Base-by-base conservation (phyloP, 352 stramenopile species). In the Phytophthora agathidicida region DNA sequence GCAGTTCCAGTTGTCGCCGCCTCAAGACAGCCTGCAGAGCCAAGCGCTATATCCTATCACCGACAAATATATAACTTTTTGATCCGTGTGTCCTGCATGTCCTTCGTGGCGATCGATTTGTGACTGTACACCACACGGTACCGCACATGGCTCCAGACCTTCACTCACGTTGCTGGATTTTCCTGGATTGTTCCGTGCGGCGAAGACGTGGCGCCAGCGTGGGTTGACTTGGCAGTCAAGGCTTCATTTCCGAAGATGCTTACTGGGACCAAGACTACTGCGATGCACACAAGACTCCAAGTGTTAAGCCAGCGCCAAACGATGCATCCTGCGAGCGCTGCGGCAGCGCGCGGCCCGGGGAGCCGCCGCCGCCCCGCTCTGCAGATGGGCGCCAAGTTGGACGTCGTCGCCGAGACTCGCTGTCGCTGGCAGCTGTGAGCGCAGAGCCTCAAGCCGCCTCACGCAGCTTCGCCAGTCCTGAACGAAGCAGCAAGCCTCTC, bases 241-340 rank as follows among this genome's bases (percentile, higher is more conserved):
- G 55, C 46, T 54, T 71, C 61, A 71, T 66, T 71, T 66, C 26
- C 54, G 44, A 61, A 71, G 48, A 71, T 71, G 54, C 30, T 57
- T 0, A 14, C 47, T 50, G 19, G 19, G 53, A 26, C 27, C 5
- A 55, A 42, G 31, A 45, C 33, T 20, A 49, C 22, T 52, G 20
- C 51, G 56, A 59, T 65, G 55, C 30, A 26, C 24, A 8, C 24
- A 17, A 30, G 22, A 48, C 10, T 60, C 13, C 54, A 56, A 33
- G 32, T 71, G 30, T 66, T 61, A 62, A 55, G 32, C 19, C 33
- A 51, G 23, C 20, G 28, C 14, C 19, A 54, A 17, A 27, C 32
- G 14, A 61, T 48, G 37, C 54, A 23, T 37, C 19, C 63, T 72
- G 63, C 50, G 45, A 59, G 63, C 45, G 41, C 44, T 17, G 47